phyloP scores from a whole-genome alignment of 495 filamentous ascomycete species.

The Chaetomium tenue region DNA sequence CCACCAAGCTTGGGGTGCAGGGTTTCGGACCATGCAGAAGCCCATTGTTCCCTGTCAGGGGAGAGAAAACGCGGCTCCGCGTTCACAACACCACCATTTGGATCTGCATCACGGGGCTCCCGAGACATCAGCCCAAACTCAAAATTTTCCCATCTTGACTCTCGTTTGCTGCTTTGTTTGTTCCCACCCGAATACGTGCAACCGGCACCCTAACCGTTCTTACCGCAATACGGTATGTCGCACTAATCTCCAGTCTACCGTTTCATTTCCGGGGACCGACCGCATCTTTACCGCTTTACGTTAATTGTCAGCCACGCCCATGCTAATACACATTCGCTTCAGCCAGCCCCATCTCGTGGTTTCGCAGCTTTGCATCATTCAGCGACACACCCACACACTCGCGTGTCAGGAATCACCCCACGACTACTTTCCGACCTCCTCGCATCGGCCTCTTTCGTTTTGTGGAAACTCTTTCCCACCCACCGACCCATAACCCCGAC shows the following conservation, averaged over 20 bases:
- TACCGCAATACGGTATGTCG: background rate
- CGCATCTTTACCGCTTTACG: background rate
- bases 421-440: background rate
- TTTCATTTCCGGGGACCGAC: conserved; percentile 3
- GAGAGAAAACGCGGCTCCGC: conserved; percentile 21
- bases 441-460: background rate
- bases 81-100: conserved; percentile 16
- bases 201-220: background rate
- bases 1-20: conserved; percentile 14
- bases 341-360: background rate
- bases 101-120: conserved; percentile 10
- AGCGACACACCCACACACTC: background rate
- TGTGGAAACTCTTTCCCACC: background rate
- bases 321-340: conserved; percentile 10
- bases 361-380: background rate
- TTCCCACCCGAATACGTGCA: background rate
- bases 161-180: background rate
- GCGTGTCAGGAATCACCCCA: background rate
- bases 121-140: background rate
- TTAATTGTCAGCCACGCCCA: background rate
- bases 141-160: background rate
- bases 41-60: conserved; percentile 17
- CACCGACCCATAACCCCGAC: background rate
- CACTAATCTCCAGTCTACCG: conserved; percentile 2
- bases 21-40: conserved; percentile 23